A percentile compares a stretch with the other conserved stretches of the same genome.
phyloP scores from a whole-genome alignment of 2,329 filamentous ascomycete species.

The Cercospora nicotianae region DNA sequence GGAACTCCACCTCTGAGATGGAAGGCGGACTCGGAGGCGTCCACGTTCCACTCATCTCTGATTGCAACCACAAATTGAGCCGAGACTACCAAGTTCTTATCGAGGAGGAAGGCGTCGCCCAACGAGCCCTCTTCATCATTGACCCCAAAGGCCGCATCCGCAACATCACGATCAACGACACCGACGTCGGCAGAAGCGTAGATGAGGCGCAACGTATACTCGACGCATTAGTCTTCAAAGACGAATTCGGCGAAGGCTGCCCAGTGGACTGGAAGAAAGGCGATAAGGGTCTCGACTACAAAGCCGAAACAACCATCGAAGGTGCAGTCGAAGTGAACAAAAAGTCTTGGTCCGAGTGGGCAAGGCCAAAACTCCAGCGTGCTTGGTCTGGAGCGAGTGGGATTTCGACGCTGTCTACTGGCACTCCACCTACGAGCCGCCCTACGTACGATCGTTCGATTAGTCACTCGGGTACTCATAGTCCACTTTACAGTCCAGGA shows the following conservation, averaged over 20 bases:
- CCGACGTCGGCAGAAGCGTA: conserved; percentile 64
- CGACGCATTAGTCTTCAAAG: conserved; percentile 52
- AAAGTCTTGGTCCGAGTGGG: conserved; percentile 37
- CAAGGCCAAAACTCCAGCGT: conserved; percentile 35
- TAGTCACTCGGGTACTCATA: conserved; percentile 20
- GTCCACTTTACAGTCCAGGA: conserved; percentile 31
- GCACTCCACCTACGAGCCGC: conserved; percentile 9
- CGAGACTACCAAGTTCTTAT: conserved; percentile 64
- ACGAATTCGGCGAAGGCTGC: conserved; percentile 45
- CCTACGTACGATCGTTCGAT: conserved; percentile 7
- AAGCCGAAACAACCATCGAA: conserved; percentile 29
- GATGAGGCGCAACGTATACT: conserved; percentile 62
- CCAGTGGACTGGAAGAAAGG: conserved; percentile 40
- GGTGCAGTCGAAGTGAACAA: conserved; percentile 34
- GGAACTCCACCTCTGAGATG: conserved; percentile 59
- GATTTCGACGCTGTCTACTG: conserved; percentile 18
- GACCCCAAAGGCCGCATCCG: conserved; percentile 62
- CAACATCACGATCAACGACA: conserved; percentile 65
- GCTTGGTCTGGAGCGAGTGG: conserved; percentile 34
- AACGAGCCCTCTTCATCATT: conserved; percentile 66
- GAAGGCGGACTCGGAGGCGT: conserved; percentile 63
- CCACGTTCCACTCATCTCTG: conserved; percentile 61
- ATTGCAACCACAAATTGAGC: conserved; percentile 61
- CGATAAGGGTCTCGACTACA: conserved; percentile 33
- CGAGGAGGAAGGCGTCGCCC: conserved; percentile 63